Conservation (phyloP, 352 stramenopile species). For the Pythium biforme region DNA sequence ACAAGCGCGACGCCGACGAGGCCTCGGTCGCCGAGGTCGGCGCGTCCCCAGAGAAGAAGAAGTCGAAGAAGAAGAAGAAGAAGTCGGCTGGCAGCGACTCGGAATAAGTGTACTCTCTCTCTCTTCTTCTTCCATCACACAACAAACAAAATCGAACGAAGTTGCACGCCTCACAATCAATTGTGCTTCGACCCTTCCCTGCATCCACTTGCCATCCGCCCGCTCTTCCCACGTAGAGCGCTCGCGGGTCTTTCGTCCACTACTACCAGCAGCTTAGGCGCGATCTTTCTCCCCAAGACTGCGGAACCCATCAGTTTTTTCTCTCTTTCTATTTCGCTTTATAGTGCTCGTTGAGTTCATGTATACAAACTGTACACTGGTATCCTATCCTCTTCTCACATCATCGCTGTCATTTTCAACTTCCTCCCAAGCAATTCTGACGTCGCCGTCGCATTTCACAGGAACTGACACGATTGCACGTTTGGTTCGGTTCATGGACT, state of each 20-base stretch:
- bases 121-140: background rate
- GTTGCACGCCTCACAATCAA: conserved; percentile 11
- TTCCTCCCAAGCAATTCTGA: no score
- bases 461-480: no score
- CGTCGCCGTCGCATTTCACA: no score
- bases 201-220: background rate
- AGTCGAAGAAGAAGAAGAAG: conserved; percentile 90
- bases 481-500: no score
- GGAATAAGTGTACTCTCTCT: conserved; percentile 43
- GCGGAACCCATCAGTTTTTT: conserved; percentile 11
- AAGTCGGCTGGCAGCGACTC: conserved; percentile 66
- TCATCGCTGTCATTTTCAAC: background rate
- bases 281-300: background rate
- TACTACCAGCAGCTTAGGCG: conserved; percentile 11
- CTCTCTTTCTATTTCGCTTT: background rate
- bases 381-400: background rate
- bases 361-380: conserved; percentile 20
- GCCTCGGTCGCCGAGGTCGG: conserved; percentile 40
- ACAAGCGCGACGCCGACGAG: conserved; percentile 69
- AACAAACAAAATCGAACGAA: conserved; percentile 3
- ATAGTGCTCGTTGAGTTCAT: conserved; percentile 3
- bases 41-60: conserved; percentile 85
- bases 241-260: background rate
- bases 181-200: background rate
- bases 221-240: conserved; percentile 2